Evolutionary conservation across 1,139 yeast genomes (phyloP).

Genomic region (Yamadazyma jaroonii): DNA sequence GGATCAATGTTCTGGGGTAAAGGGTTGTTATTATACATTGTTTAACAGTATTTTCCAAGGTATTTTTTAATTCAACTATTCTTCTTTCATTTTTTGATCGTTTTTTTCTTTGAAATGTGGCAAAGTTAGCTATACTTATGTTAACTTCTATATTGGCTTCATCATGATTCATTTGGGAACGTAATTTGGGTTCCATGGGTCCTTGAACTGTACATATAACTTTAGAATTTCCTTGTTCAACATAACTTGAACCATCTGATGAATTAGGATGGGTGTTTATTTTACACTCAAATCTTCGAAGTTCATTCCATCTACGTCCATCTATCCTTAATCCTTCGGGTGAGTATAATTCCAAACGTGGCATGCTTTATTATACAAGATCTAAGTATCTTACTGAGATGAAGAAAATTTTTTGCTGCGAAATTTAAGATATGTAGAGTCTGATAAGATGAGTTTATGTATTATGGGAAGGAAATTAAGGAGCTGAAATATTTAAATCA

Average conservation of each 20-base stretch:
- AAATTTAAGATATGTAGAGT: no score
- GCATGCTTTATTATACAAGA: slow-evolving; percentile 28
- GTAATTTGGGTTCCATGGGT: slow-evolving; percentile 74
- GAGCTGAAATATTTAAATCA: slow-evolving; percentile 22
- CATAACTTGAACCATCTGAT: slow-evolving; percentile 88
- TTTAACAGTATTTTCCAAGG: slow-evolving; percentile 75
- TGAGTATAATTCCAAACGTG: slow-evolving; percentile 77
- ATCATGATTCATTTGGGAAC: slow-evolving; percentile 44
- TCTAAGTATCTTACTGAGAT: not conserved
- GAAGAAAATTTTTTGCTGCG: slow-evolving; percentile 3
- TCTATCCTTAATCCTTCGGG: slow-evolving; percentile 93
- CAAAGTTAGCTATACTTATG: slow-evolving; percentile 75
- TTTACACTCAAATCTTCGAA: slow-evolving; percentile 75
- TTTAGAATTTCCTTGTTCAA: slow-evolving; percentile 91
- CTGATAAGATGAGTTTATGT: not conserved
- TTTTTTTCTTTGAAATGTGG: slow-evolving; percentile 74
- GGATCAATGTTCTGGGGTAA: slow-evolving; percentile 81
- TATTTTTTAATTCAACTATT: slow-evolving; percentile 70
- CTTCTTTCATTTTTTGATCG: slow-evolving; percentile 63
- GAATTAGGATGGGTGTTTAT: slow-evolving; percentile 86
- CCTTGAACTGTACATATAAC: slow-evolving; percentile 85
- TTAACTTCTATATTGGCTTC: slow-evolving; percentile 62
- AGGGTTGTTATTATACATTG: slow-evolving; percentile 73
- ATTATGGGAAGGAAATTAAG: not conserved
- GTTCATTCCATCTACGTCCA: slow-evolving; percentile 94